Evolutionary conservation across 2,329 filamentous ascomycete species (phyloP), one percentile per base, ranked within the genome.

Genomic region (Atkinsonella hypoxylon): DNA sequence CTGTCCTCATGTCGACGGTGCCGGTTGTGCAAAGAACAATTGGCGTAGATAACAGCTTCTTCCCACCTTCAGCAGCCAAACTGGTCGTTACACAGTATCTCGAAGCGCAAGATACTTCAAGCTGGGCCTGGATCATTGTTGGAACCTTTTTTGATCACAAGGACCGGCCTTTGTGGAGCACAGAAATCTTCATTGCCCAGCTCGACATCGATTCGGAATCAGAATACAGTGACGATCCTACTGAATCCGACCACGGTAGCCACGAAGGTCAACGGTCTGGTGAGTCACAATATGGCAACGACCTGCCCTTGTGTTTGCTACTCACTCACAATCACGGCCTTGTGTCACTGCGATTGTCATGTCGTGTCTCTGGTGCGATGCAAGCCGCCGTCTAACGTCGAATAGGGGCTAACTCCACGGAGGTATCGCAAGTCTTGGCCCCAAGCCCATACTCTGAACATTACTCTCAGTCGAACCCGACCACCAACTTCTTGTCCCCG

Each of bases 51-150:
- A 50, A 57, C 46, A 61, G 57, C 40, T 56, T 63, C 40, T 62
- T 77, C 17, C 74, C 74, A 2, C 58, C 61, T 43, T 70, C 74
- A 2, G 74, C 74, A 12, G 68, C 66, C 2, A 72, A 70, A 52
- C 64, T 75, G 30, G 55, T 71, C 55, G 64, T 76, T 47, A 72
- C 68, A 17, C 72, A 75, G 56, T 62, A 69, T 49, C 57, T 72
- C 43, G 57, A 66, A 47, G 53, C 62, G 15, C 60, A 58, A 2
- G 59, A 63, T 22, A 57, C 61, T 3, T 62, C 59, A 0, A 66
- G 58, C 52, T 76, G 71, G 70, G 72, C 69, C 15, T 75, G 68
- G 67, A 64, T 77, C 45, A 63, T 74, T 20, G 63, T 74, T 13
- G 73, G 67, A 0, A 67, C 68, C 1, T 77, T 76, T 49, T 75